Percentiles rank a stretch among this genome's conserved stretches.
Conservation (phyloP, 352 stramenopile species). For the Phytophthora europaea region DNA sequence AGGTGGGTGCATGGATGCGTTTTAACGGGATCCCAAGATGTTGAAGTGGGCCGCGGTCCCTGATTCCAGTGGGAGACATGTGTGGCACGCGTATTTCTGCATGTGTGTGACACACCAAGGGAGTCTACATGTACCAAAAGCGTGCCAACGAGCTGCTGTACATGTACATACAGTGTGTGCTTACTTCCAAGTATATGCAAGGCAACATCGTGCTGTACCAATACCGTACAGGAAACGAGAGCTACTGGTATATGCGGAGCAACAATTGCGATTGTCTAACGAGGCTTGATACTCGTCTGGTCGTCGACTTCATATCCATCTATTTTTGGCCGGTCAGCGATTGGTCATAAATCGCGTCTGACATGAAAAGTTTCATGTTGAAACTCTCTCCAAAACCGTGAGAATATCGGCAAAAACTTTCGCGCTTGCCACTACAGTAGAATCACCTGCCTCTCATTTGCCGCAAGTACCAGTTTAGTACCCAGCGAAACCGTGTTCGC, state of each 20-base stretch:
- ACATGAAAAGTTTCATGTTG: background rate
- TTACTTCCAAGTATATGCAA: background rate
- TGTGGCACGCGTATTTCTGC: background rate
- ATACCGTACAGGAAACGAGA: background rate
- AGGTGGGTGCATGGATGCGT: slow-evolving; percentile 2
- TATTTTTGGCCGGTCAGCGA: background rate
- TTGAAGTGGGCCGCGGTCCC: background rate
- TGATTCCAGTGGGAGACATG: background rate
- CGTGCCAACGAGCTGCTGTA: background rate
- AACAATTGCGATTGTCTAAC: background rate
- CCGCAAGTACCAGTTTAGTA: background rate
- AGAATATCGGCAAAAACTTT: background rate
- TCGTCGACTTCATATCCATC: background rate
- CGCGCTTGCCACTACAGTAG: background rate
- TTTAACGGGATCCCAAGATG: background rate
- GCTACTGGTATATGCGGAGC: background rate
- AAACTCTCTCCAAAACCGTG: background rate
- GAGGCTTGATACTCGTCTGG: background rate
- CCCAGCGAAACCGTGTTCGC: background rate
- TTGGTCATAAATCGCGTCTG: background rate
- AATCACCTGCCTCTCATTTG: background rate
- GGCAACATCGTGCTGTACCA: background rate
- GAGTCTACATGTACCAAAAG: background rate
- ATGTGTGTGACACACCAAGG: background rate
- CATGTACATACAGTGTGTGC: background rate